Evolutionary conservation across 73 alveolate genomes (phyloP).

Genomic region (Breviolum minutum): DNA sequence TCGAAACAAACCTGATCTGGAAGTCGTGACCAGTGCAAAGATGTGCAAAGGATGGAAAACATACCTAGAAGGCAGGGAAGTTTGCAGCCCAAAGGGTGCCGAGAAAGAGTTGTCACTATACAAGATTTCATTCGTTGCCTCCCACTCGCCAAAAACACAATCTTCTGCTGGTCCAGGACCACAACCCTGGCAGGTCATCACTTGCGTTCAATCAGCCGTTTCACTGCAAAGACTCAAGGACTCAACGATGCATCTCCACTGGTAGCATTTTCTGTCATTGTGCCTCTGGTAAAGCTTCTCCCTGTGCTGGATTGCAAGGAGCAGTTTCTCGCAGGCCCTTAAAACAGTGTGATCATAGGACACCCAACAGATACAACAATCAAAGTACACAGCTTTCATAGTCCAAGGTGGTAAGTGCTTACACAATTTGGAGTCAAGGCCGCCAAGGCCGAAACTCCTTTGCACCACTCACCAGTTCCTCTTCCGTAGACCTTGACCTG

Average conservation of each 20-base stretch:
- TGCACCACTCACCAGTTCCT: constrained; percentile 73
- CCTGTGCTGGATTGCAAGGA: constrained; percentile 61
- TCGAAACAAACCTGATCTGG: neutral
- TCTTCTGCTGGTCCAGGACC: constrained; percentile 70
- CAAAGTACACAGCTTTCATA: too few species aligned
- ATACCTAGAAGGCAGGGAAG: too few species aligned
- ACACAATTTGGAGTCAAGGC: neutral
- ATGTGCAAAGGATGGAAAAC: too few species aligned
- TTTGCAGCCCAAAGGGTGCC: too few species aligned
- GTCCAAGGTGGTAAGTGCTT: too few species aligned
- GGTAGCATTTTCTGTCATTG: neutral
- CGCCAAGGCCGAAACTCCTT: constrained; percentile 5
- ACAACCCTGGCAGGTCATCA: constrained; percentile 21
- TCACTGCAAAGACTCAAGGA: too few species aligned
- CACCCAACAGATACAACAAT: neutral
- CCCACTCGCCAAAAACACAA: constrained; percentile 64
- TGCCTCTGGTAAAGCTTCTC: constrained; percentile 52
- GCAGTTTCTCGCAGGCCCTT: constrained; percentile 79
- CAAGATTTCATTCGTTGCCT: neutral
- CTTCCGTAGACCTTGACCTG: constrained; percentile 59
- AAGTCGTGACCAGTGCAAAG: too few species aligned
- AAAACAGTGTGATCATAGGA: neutral
- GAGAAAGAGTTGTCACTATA: too few species aligned
- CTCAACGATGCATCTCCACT: too few species aligned
- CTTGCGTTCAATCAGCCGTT: neutral